Conservation (phyloP, 2,329 filamentous ascomycete genomes). For the Aspergillus hortae region DNA sequence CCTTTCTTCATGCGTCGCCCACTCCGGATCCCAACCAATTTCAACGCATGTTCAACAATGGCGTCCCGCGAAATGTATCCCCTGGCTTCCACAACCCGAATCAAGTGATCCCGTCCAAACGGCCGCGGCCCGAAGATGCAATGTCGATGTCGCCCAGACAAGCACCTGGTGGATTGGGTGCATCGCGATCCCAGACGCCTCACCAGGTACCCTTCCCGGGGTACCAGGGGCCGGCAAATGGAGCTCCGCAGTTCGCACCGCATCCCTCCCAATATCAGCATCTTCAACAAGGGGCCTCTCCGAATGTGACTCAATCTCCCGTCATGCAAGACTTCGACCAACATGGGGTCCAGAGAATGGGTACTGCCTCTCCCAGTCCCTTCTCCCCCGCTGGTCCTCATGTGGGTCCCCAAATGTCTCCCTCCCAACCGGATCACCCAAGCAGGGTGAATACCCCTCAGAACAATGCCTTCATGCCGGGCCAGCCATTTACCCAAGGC, state of each 20-base stretch:
- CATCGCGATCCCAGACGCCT: slow-evolving; percentile 88
- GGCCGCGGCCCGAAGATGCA: slow-evolving; percentile 79
- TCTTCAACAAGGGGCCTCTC: slow-evolving; percentile 73
- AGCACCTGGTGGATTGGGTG: slow-evolving; percentile 68
- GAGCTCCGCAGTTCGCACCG: slow-evolving; percentile 55
- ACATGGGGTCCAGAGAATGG: slow-evolving; percentile 73
- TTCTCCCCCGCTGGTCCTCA: slow-evolving; percentile 76
- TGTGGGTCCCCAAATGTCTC: slow-evolving; percentile 69
- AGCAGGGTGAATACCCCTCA: slow-evolving; percentile 67
- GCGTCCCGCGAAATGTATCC: slow-evolving; percentile 77
- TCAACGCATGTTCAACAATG: slow-evolving; percentile 76
- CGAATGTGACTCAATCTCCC: slow-evolving; percentile 85
- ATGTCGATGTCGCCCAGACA: slow-evolving; percentile 77
- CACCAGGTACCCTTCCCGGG: slow-evolving; percentile 70
- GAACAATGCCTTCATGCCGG: slow-evolving; percentile 64
- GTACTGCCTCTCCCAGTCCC: slow-evolving; percentile 87
- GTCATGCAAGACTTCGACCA: slow-evolving; percentile 72
- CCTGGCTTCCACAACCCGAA: slow-evolving; percentile 76
- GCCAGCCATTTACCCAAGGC: slow-evolving; percentile 37
- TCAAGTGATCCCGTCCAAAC: slow-evolving; percentile 84
- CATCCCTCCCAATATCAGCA: slow-evolving; percentile 75
- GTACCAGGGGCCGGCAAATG: slow-evolving; percentile 64
- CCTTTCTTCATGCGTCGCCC: slow-evolving; percentile 46
- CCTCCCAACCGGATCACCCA: slow-evolving; percentile 70
- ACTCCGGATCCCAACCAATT: slow-evolving; percentile 50